Percentiles rank a stretch among this genome's conserved stretches.
Evolutionary conservation across 1,284 basidiomycete species (phyloP).

Genomic region (Porodaedalea pini): DNA sequence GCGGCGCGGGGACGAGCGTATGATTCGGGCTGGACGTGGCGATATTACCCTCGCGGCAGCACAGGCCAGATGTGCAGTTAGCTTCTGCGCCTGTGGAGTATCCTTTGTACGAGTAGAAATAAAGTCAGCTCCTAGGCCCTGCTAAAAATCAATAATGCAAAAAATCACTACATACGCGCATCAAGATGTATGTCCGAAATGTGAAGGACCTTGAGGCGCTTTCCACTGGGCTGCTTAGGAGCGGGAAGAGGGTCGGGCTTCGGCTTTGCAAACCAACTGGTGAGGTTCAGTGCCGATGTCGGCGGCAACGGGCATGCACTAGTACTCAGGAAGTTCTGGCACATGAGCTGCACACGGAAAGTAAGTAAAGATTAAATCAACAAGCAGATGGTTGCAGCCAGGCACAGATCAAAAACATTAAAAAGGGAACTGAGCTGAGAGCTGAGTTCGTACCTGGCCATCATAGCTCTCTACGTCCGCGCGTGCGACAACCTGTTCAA

Average conservation of each 20-base stretch:
- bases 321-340: slow-evolving; percentile 52
- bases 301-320: slow-evolving; percentile 48
- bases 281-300: slow-evolving; percentile 50
- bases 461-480: slow-evolving; percentile 66
- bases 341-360: slow-evolving; percentile 40
- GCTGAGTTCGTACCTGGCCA: slow-evolving; percentile 54
- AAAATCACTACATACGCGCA: slow-evolving; percentile 42
- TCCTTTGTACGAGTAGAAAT: slow-evolving; percentile 34
- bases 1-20: slow-evolving; percentile 56
- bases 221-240: slow-evolving; percentile 53
- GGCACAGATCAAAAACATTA: slow-evolving; percentile 16
- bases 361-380: not conserved
- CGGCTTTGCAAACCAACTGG: slow-evolving; percentile 58
- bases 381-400: slow-evolving; percentile 1
- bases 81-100: slow-evolving; percentile 72
- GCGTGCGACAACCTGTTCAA: slow-evolving; percentile 58
- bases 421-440: not conserved
- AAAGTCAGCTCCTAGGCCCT: not conserved
- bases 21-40: slow-evolving; percentile 49
- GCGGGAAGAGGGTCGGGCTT: slow-evolving; percentile 63
- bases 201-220: slow-evolving; percentile 71
- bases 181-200: slow-evolving; percentile 79
- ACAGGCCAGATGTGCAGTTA: slow-evolving; percentile 67
- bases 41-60: slow-evolving; percentile 60
- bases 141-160: not conserved